phyloP scores from a whole-genome alignment of 176 grass and related monocot species.

The Hyparrhenia diplandra region DNA sequence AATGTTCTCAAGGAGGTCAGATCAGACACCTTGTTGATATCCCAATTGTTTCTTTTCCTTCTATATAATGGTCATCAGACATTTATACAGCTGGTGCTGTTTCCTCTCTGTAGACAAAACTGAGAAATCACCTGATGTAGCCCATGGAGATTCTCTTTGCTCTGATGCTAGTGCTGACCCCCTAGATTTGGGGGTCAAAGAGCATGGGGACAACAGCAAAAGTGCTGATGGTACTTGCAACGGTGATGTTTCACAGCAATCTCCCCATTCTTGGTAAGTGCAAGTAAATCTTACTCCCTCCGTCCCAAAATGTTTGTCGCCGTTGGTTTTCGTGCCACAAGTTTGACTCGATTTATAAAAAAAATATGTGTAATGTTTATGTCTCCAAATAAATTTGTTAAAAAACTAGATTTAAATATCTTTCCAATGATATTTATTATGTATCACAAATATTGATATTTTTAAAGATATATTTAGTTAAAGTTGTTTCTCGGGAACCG shows the following conservation, averaged over 20 bases:
- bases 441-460: too few relatives aligned
- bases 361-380: too few relatives aligned
- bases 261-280: constrained; percentile 7
- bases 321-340: too few relatives aligned
- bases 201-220: constrained; percentile 12
- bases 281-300: neutral
- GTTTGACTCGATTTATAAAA: too few relatives aligned
- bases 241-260: constrained; percentile 30
- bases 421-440: too few relatives aligned
- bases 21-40: constrained; percentile 16
- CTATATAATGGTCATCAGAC: neutral
- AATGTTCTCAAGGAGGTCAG: constrained; percentile 52
- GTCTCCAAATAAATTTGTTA: too few relatives aligned
- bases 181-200: constrained; percentile 13
- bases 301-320: too few relatives aligned
- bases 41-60: neutral
- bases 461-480: too few relatives aligned
- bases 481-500: too few relatives aligned
- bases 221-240: constrained; percentile 20
- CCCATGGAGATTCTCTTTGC: constrained; percentile 25
- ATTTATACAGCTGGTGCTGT: constrained; percentile 29
- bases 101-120: constrained; percentile 13
- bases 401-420: too few relatives aligned
- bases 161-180: constrained; percentile 5
- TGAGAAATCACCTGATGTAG: constrained; percentile 6